phyloP scores from a whole-genome alignment of 2,329 filamentous ascomycete genomes.

The Macrophomina pseudophaseolina region DNA sequence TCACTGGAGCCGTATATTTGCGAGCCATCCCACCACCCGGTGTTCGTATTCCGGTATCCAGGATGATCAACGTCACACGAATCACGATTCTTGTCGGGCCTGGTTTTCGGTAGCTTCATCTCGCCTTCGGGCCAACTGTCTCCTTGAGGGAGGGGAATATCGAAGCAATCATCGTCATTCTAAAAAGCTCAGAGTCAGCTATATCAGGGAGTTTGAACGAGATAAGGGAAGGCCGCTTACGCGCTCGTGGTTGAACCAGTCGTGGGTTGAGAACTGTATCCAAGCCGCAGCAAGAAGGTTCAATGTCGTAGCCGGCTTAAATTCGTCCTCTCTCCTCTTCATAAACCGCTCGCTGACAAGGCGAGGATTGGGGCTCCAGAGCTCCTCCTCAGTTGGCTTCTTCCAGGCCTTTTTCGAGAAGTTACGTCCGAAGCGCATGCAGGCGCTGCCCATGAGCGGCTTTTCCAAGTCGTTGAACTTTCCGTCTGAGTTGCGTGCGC shows the following conservation, averaged over 20 bases:
- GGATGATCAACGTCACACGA: conserved; percentile 45
- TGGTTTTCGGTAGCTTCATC: conserved; percentile 47
- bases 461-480: conserved; percentile 49
- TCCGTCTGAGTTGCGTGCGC: conserved; percentile 53
- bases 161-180: conserved; percentile 35
- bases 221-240: too few relatives aligned
- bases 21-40: conserved; percentile 55
- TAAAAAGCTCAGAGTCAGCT: too few relatives aligned
- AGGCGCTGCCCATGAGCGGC: conserved; percentile 53
- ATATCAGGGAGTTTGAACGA: too few relatives aligned
- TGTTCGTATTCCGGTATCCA: conserved; percentile 51
- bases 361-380: conserved; percentile 52
- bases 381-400: conserved; percentile 49
- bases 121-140: conserved; percentile 42
- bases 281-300: conserved; percentile 56
- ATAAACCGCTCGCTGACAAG: conserved; percentile 51
- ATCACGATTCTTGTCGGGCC: conserved; percentile 43
- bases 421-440: conserved; percentile 54
- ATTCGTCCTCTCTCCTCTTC: conserved; percentile 43
- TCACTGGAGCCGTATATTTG: conserved; percentile 55
- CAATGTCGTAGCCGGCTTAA: conserved; percentile 52
- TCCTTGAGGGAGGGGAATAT: conserved; percentile 42
- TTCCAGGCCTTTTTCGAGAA: conserved; percentile 44
- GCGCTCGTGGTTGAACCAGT: conserved; percentile 46
- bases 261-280: conserved; percentile 57